Percentiles rank a stretch among this genome's conserved stretches.
phyloP scores from a whole-genome alignment of 78 protist species.

The Creolimax fragrantissima region DNA sequence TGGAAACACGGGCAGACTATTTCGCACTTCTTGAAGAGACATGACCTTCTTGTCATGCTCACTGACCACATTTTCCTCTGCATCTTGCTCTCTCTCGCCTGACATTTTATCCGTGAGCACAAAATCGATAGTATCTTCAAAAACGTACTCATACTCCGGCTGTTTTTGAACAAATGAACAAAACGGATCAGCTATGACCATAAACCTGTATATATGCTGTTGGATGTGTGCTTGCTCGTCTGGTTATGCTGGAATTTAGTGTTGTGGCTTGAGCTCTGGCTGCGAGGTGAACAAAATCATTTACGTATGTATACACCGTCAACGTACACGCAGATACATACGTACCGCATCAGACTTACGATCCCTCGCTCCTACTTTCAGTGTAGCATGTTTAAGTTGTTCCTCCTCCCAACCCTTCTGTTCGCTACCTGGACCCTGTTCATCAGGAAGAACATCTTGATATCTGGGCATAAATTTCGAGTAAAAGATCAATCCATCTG shows the following conservation, averaged over 20 bases:
- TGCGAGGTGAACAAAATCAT: too few species aligned
- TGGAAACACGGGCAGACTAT: constrained; percentile 67
- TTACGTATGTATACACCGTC: too few species aligned
- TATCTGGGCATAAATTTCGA: neutral
- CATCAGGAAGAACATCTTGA: neutral
- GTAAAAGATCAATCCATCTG: neutral
- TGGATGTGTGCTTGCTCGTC: too few species aligned
- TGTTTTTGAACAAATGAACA: neutral
- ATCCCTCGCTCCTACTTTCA: constrained; percentile 13
- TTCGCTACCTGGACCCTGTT: neutral
- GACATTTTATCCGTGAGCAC: constrained; percentile 10
- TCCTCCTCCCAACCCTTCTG: constrained; percentile 42
- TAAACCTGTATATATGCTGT: too few species aligned
- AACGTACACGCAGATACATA: neutral
- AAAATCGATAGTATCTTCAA: constrained; percentile 74
- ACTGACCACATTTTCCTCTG: neutral
- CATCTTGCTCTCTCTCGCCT: neutral
- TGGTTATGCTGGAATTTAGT: too few species aligned
- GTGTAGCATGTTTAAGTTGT: constrained; percentile 33
- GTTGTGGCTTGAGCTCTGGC: too few species aligned
- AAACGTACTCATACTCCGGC: constrained; percentile 44
- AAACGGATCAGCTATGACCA: too few species aligned
- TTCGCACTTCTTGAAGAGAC: constrained; percentile 40
- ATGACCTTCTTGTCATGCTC: neutral
- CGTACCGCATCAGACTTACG: neutral